phyloP scores from a whole-genome alignment of 1,284 basidiomycete genomes.

The Trichosporon faecale region DNA sequence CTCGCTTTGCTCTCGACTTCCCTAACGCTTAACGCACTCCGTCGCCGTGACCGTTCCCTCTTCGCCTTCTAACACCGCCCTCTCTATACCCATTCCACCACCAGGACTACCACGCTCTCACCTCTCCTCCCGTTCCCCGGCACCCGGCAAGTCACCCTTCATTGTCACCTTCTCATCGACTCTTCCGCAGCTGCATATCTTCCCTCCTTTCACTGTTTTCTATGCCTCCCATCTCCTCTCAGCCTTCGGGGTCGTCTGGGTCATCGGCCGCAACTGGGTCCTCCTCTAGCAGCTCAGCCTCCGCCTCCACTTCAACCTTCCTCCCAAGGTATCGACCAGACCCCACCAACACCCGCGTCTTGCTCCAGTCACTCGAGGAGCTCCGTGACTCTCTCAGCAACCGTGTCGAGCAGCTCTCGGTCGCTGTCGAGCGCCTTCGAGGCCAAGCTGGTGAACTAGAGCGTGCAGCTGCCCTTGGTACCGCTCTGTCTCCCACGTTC shows the following conservation, averaged over 20 bases:
- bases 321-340: constrained; percentile 13
- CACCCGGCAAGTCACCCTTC: neutral
- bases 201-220: neutral
- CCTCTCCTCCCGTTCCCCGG: constrained; percentile 1
- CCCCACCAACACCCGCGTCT: constrained; percentile 23
- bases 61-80: constrained; percentile 1
- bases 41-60: neutral
- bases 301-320: neutral
- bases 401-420: constrained; percentile 34
- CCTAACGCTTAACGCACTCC: neutral
- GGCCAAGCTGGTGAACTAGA: constrained; percentile 35
- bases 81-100: neutral
- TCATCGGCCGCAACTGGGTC: neutral
- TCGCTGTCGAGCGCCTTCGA: constrained; percentile 34
- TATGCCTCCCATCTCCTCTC: neutral
- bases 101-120: neutral
- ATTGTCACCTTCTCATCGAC: neutral
- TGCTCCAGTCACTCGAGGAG: constrained; percentile 34
- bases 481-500: neutral
- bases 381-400: constrained; percentile 31
- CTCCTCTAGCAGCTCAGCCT: neutral
- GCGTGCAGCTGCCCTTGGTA: constrained; percentile 12
- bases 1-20: neutral
- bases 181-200: neutral
- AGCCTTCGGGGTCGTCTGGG: neutral